These are phyloP conservation scores for Leersia perrieri DNA, from an alignment of 176 grass and related monocot species.

Conservation along the genomic window DNA sequence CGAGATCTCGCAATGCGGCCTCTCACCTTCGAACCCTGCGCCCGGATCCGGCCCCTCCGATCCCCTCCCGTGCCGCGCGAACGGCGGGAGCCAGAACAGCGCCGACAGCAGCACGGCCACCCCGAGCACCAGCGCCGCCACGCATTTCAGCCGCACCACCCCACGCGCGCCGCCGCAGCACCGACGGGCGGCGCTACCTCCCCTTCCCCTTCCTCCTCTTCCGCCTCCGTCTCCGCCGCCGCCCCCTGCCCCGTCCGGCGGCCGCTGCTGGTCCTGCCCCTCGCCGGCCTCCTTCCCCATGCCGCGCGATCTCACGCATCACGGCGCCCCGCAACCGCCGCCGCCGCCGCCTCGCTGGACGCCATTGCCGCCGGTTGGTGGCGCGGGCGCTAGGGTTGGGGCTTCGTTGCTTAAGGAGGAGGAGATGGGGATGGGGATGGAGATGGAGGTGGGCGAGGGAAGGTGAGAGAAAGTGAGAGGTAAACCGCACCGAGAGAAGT, in stretches of 20 bases:
- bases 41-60: constrained; percentile 30
- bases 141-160: constrained; percentile 52
- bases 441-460: constrained; percentile 44
- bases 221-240: background rate
- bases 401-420: constrained; percentile 48
- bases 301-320: constrained; percentile 50
- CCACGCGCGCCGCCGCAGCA: background rate
- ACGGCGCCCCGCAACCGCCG: background rate
- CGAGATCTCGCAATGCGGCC: constrained; percentile 31
- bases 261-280: constrained; percentile 31
- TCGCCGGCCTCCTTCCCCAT: constrained; percentile 61
- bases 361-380: constrained; percentile 51
- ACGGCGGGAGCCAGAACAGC: constrained; percentile 88
- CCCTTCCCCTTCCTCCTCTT: background rate
- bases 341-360: background rate
- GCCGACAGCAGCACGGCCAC: constrained; percentile 71
- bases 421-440: background rate
- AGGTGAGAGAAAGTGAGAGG: constrained; percentile 63
- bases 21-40: constrained; percentile 49
- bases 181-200: background rate
- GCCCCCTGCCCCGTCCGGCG: constrained; percentile 22
- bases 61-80: constrained; percentile 35
- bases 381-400: constrained; percentile 1
- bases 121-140: constrained; percentile 69
- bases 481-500: constrained; percentile 50